Base-by-base conservation (phyloP, 345 rosid species). In the Euphorbia lathyris region DNA sequence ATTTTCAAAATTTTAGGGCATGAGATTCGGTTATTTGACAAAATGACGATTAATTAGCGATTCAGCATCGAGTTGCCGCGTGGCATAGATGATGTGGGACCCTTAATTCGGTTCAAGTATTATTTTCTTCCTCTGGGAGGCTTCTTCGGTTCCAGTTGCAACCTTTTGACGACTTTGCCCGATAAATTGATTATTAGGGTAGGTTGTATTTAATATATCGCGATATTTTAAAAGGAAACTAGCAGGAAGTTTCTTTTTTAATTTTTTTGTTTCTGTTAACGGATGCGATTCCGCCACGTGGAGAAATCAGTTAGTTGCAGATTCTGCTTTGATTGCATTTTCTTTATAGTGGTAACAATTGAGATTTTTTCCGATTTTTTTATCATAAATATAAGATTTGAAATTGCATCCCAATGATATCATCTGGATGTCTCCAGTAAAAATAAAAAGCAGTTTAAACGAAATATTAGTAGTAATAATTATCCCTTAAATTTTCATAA, bases 61-160 rank as follows among this genome's bases (percentile, higher is more conserved):
- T 1, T 58, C 92, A 76, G 85, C 83, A 73, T 75, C 88, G 85
- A 29, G 83, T 77, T 65, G 92, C 88, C 88, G 88, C 92, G 89
- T 85, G 85, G 80, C 78, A 2, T n/a, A 16, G n/a, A 14, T 9
- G 9, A 12, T 4, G 43, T 36, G 78, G 80, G 48, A 58, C 77
- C 65, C 60, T 0, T 9, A 1, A 0, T 36, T 36, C 1, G 10
- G 27, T 59, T 17, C 12, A 17, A 22, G 62, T 10, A 22, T 19
- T 17, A 3, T 56, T 20, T 10, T 12, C 36, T 13, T 68, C 34
- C 26, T 53, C 53, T 65, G 16, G 60, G 58, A 50, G 52, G 69
- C 29, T 36, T 53, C 56, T 53, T 42, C 1, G 16, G 10, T 16
- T 30, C 73, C 25, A 12, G 38, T 17, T 53, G 63, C 22, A 1